Base-by-base conservation (phyloP, 352 stramenopile species). In the Globisporangium nunn region DNA sequence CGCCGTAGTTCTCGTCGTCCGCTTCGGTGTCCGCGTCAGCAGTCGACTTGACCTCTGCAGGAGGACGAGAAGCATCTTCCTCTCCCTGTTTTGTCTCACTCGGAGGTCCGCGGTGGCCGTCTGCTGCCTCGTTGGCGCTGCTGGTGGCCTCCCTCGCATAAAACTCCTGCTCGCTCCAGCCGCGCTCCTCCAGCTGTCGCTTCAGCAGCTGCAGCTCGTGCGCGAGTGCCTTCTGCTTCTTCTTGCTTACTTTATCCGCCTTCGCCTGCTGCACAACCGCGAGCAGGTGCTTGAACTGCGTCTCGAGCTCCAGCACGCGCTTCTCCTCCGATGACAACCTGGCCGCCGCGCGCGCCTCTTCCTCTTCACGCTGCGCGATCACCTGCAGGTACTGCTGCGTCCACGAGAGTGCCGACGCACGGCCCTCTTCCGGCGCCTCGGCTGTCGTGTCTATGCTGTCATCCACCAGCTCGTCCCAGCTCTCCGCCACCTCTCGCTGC, bases 321-420 rank as follows among this genome's bases (percentile, higher is more conserved):
- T 70, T 68, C 37, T 72, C 72, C 30, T 79, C 74, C 0, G 63
- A 63, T 12, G 63, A 72, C 46, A 81, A 54, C 30, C 72, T 56
- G 7, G 52, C 75, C 29, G 78, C 66, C 41, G 56, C 53, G 11
- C 63, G 61, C 40, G 64, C 67, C 37, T 75, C 53, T 50, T 87
- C 69, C 33, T 78, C 66, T 48, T 82, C 75, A 23, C 66, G 64
- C 31, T 64, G 56, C 7, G 73, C 77, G 57, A 89, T 78, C 44
- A 75, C 69, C 59, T 78, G 56, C 50, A 93, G 52, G 62, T 93
- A 93, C 50, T 76, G 72, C 63, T 88, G 75, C 17, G 82, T 93
- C 82, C 82, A 93, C 35, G 78, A 79, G 52, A 85, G 66, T 45
- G 78, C 78, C n/a, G 59, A 17, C 30, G 31, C 60, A 23, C 67